Conservation (phyloP, 805 yeast genomes). For the Spathaspora arborariae region DNA sequence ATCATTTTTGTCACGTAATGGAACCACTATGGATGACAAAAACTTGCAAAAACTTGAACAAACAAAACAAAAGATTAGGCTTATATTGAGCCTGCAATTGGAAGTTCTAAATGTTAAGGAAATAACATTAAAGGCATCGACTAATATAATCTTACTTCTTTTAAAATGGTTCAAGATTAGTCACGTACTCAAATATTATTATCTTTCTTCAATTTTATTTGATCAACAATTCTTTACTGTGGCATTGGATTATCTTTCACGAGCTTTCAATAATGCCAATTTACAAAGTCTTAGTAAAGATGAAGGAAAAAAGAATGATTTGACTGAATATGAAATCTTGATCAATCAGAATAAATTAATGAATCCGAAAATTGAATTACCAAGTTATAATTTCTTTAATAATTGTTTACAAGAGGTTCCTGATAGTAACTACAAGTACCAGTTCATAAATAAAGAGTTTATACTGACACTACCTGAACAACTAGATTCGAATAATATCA, state of each 20-base stretch:
- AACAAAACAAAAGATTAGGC: slow-evolving; percentile 17
- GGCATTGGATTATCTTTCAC: slow-evolving; percentile 29
- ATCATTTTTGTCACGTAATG: slow-evolving; percentile 17
- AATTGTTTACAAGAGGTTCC: slow-evolving; percentile 25
- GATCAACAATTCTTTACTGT: slow-evolving; percentile 58
- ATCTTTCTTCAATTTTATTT: slow-evolving; percentile 63
- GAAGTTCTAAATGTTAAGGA: slow-evolving; percentile 64
- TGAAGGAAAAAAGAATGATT: slow-evolving; percentile 6
- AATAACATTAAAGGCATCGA: slow-evolving; percentile 53
- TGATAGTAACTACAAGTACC: slow-evolving; percentile 8
- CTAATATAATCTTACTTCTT: slow-evolving; percentile 50
- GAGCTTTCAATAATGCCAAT: slow-evolving; percentile 33
- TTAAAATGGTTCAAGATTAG: slow-evolving; percentile 75
- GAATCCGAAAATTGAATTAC: slow-evolving; percentile 33
- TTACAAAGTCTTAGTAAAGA: slow-evolving; percentile 19
- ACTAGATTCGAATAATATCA: slow-evolving; percentile 23
- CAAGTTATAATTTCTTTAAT: slow-evolving; percentile 35
- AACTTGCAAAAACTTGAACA: slow-evolving; percentile 6
- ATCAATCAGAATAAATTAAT: slow-evolving; percentile 36
- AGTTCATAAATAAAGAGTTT: slow-evolving; percentile 28
- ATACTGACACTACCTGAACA: slow-evolving; percentile 23
- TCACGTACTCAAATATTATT: slow-evolving; percentile 78
- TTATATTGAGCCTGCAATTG: slow-evolving; percentile 36
- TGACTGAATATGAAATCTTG: slow-evolving; percentile 28
- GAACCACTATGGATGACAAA: slow-evolving; percentile 9